Conservation (phyloP, 768 basidiomycete genomes). For the Termitomyces sp. region DNA sequence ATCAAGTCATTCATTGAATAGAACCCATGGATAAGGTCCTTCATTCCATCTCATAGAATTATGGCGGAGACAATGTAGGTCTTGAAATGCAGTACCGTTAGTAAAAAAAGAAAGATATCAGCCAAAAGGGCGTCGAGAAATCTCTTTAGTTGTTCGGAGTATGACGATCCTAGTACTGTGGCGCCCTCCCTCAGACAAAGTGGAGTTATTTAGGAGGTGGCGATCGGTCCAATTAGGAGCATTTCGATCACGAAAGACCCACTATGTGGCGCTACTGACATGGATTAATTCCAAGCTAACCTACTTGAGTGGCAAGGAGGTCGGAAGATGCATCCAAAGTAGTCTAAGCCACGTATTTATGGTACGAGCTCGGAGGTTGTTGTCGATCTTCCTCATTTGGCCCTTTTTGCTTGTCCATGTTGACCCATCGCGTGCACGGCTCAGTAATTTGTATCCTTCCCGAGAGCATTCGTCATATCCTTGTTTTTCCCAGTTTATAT, state of each 20-base stretch:
- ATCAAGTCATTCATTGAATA: not conserved
- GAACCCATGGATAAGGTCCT: not conserved
- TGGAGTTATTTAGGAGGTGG: not conserved
- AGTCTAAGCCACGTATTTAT: not conserved
- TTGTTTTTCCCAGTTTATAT: not conserved
- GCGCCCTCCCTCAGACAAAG: not conserved
- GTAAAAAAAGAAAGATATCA: not conserved
- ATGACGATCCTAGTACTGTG: not conserved
- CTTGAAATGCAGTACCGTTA: not conserved
- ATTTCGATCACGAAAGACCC: not conserved
- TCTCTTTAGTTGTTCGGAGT: not conserved
- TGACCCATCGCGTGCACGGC: not conserved
- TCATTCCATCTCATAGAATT: not conserved
- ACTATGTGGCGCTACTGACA: not conserved
- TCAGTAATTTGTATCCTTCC: not conserved
- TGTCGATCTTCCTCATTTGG: not conserved
- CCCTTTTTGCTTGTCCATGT: slow-evolving; percentile 3
- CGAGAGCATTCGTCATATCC: not conserved
- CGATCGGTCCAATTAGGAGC: not conserved
- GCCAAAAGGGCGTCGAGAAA: not conserved
- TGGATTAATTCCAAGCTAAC: not conserved
- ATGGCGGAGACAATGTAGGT: not conserved
- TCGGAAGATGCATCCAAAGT: not conserved
- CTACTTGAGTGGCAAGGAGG: not conserved
- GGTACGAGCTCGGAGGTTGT: not conserved